Conservation (phyloP, 768 basidiomycete genomes). For the Lyophyllum semitale region DNA sequence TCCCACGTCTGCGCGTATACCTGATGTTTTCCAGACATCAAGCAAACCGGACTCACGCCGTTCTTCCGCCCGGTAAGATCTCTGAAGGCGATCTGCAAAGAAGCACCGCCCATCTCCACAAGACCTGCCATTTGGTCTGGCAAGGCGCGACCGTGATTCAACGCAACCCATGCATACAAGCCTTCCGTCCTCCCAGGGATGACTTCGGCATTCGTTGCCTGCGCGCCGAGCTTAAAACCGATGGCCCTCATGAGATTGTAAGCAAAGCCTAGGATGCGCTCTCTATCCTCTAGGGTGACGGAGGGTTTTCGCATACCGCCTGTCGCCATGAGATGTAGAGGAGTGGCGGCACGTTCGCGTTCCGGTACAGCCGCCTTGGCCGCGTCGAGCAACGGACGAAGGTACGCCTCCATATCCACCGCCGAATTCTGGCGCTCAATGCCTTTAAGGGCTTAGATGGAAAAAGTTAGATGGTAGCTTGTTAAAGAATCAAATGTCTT, state of each 20-base stretch:
- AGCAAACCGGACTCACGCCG: no score
- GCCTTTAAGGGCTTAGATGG: neutral
- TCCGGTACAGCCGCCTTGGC: neutral
- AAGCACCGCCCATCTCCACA: constrained; percentile 13
- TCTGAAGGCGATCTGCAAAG: constrained; percentile 16
- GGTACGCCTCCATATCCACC: constrained; percentile 5
- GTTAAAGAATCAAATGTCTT: no score
- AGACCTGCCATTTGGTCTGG: constrained; percentile 12
- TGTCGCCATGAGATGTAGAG: constrained; percentile 13
- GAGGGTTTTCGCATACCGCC: constrained; percentile 11
- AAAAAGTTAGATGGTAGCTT: neutral
- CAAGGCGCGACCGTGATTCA: constrained; percentile 8
- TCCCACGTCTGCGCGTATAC: neutral
- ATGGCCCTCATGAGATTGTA: neutral
- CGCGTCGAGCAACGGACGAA: constrained; percentile 2
- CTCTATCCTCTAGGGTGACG: neutral
- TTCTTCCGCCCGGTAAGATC: no score
- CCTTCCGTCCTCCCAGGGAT: constrained; percentile 13
- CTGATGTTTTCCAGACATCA: neutral
- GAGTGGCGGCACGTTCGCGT: constrained; percentile 1
- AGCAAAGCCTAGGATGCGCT: constrained; percentile 3
- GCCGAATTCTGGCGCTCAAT: constrained; percentile 9
- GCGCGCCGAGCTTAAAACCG: constrained; percentile 2
- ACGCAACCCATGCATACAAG: constrained; percentile 14
- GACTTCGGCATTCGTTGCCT: constrained; percentile 6